Base-by-base conservation (phyloP, 345 rosid species). In the Bruguiera gymnorhiza region DNA sequence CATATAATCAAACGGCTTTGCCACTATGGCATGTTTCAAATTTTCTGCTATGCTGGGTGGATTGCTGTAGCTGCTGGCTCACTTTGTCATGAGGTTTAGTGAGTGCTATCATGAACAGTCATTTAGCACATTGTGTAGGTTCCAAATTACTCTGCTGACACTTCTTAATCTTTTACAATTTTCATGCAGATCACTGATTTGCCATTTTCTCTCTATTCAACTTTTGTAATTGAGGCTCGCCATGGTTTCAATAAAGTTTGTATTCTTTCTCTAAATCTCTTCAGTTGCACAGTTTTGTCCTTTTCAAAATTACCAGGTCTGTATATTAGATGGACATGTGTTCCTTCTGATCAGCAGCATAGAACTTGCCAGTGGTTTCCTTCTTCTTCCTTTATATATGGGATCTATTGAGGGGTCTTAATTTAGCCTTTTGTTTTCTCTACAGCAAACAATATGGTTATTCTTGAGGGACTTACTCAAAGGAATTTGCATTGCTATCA, bases 171-270 rank as follows among this genome's bases (percentile, higher is more conserved):
- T 72, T 63, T 55, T 23, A 2, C 52, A 66, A 54, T 82, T 62
- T 67, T 76, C 64, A 51, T 83, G 87, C 96, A 92, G 99, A 86
- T 96, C 27, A 90, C 98, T 46, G 99, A 92, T 77, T 79, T 96
- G 81, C 98, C 99, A 46, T 96, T 96, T 73, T 92, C 99, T 52
- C 88, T 96, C 56, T 92, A 84, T 81, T 96, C 99, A 73, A 96
- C 98, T 56, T 96, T 92, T 73, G 97, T 92, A 69, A 89, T 96
- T 23, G 99, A 96, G 81, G 71, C 93, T 56, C 98, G 91, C 36
- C 99, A 96, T 79, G 98, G 99, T 62, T 96, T 96, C 83, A 96
- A 96, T 71, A 92, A 96, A 78, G 99, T 96, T 72, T 21, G 87
- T 80, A 50, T 70, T 68, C 77, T 62, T 39, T 73, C 65, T 63